Evolutionary conservation across 306 rosid genomes (phyloP), one percentile per base, ranked within the genome.

Genomic region (Calophaca sinica): DNA sequence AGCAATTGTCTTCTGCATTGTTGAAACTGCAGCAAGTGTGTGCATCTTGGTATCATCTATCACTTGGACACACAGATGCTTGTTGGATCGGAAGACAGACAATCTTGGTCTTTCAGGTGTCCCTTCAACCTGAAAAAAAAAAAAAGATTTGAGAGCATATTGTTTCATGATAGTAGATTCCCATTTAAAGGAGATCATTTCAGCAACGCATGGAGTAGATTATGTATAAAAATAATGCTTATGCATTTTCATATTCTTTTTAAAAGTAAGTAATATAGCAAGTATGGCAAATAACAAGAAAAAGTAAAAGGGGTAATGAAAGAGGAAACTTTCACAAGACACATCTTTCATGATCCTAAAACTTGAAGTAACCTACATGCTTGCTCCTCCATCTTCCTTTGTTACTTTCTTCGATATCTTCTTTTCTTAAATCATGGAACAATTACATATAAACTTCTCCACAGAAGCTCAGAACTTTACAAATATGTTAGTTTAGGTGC

Each of bases 31-130:
- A 69, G 98, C 97, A 73, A 96, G 93, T 0, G 99, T 96, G 64
- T 88, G 97, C 98, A 92, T 96, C 59, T 85, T 90, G 77, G 90
- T 82, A 83, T 92, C 99, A 72, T 96, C 99, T 48, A 96, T 96
- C 80, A 96, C 99, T 84, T 96, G 99, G 77, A 89, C 99, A 46
- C 76, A 90, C 35, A 96, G 78, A 79, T 96, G 99, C 79, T 96
- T 90, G 88, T 96, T 90, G 79, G 99, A 96, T 39, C 98, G 96
- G 85, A 86, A 96, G 39, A 96, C 96, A 9, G 90, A 79, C 78
- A 96, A 77, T 80, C 99, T 84, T 61, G 99, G 99, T 87, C 99
- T 86, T 83, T 96, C 98, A 0, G 98, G 57, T 72, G 98, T 92
- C 79, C 99, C 99, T 83, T 92, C 99, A 72, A 96, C 91, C 99